These are phyloP conservation scores for Plectranthus barbatus DNA, from an alignment of 257 asterid species.

Conservation along the genomic window DNA sequence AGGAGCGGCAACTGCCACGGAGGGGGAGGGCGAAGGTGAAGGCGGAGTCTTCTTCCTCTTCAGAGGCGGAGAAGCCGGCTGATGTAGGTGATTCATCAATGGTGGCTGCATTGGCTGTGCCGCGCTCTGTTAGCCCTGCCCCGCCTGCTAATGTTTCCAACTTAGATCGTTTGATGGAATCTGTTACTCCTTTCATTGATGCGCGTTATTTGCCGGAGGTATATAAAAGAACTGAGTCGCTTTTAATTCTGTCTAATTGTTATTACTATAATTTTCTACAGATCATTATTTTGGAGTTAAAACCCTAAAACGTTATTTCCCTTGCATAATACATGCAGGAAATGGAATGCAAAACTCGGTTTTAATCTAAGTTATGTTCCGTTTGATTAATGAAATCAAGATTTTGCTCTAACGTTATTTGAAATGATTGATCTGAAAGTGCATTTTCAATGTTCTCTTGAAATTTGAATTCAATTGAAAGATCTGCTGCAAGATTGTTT, in stretches of 20 bases:
- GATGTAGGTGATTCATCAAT: conserved; percentile 25
- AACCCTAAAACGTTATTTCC: conserved; percentile 16
- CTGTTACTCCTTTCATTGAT: conserved; percentile 48
- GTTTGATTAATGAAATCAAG: conserved; percentile 9
- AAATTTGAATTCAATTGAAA: too few relatives aligned
- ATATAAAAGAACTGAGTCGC: conserved; percentile 7
- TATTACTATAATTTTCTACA: neutral
- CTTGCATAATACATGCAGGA: conserved; percentile 23
- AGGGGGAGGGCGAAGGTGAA: conserved; percentile 25
- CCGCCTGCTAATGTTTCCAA: conserved; percentile 32
- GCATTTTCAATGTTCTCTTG: too few relatives aligned
- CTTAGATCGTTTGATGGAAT: conserved; percentile 62
- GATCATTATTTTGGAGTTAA: neutral
- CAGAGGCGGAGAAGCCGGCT: conserved; percentile 23
- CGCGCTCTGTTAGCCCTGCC: conserved; percentile 26
- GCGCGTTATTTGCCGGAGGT: conserved; percentile 54
- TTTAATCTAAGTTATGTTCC: conserved; percentile 3
- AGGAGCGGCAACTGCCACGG: conserved; percentile 17
- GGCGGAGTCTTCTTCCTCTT: conserved; percentile 25
- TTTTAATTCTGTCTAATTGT: neutral
- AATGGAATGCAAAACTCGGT: conserved; percentile 2
- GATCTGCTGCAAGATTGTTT: too few relatives aligned
- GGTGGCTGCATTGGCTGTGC: conserved; percentile 36
- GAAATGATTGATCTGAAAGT: neutral
- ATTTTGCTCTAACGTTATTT: conserved; percentile 8